phyloP scores from a whole-genome alignment of 371 early-diverging fungal genomes.

The Rhizopus arrhizus region DNA sequence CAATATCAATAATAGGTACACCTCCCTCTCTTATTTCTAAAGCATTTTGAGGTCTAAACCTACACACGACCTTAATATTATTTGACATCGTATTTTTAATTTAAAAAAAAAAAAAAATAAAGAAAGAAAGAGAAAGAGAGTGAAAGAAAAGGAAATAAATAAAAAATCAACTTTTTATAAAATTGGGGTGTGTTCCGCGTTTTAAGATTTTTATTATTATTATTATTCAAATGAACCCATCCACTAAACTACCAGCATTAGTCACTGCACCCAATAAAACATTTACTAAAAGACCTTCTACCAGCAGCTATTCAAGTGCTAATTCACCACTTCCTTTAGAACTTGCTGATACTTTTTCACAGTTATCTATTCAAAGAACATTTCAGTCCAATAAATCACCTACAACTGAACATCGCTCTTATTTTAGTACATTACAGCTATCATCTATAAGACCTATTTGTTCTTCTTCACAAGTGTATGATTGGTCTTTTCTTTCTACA shows the following conservation, averaged over 20 bases:
- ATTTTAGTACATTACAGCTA: constrained; percentile 44
- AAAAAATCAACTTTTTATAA: constrained; percentile 22
- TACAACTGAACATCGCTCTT: constrained; percentile 20
- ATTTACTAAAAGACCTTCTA: constrained; percentile 35
- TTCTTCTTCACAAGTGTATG: constrained; percentile 33
- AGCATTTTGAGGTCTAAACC: constrained; percentile 94
- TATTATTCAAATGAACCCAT: constrained; percentile 1
- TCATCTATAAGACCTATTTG: constrained; percentile 51
- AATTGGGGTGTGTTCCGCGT: constrained; percentile 2
- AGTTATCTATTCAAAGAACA: constrained; percentile 4
- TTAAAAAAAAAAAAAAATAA: constrained; percentile 14
- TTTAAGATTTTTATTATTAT: constrained; percentile 12
- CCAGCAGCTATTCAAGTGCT: constrained; percentile 7
- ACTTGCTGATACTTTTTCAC: constrained; percentile 34
- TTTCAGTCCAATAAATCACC: constrained; percentile 15
- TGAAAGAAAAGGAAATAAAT: constrained; percentile 9
- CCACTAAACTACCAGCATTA: constrained; percentile 1
- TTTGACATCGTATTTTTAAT: constrained; percentile 44
- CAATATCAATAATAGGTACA: constrained; percentile 76
- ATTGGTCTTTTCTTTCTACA: constrained; percentile 40
- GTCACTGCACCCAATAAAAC: constrained; percentile 45
- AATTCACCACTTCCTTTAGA: constrained; percentile 28
- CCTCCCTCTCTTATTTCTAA: constrained; percentile 89
- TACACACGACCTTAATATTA: constrained; percentile 94
- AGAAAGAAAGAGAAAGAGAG: constrained; percentile 18